Base-by-base conservation (phyloP, 331 rosid species). In the Acacia pycnantha region DNA sequence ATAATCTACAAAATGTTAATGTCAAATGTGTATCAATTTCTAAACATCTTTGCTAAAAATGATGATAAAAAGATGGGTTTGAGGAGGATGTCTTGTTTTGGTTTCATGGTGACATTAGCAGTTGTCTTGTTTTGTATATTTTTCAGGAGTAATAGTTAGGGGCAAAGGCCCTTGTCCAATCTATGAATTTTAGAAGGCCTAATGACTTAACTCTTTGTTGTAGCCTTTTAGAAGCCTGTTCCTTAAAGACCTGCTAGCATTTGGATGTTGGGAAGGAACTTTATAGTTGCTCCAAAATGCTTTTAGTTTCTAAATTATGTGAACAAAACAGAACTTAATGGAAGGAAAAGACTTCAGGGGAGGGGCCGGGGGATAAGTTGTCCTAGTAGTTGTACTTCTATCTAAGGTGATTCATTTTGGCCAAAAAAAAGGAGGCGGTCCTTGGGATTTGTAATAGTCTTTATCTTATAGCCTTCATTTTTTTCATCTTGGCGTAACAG, bases 401-500 rank as follows among this genome's bases (percentile, higher is more conserved):
- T 16, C 50, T 13, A 61, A 12, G 75, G 29, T 62, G 69, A 29
- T 61, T 61, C 19, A 14, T 62, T 27, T 62, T 62, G 40, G 69
- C 69, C 21, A 24, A 24, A 24, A 59, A 59, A 61, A 61, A 22
- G 37, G 21, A 68, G 79, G 41, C 27, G 61, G 78, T 70, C 21
- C 27, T 40, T 68, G 44, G 81, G 19, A 53, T 58, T 76, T 33
- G 16, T 83, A 24, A 41, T 47, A 54, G 74, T 27, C 16, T 80
- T 76, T n/a, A 66, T 67, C 51, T 10, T 74, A 8, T n/a, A 51
- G 68, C 22, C 29, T 58, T 67, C 47, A 44, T 71, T 46, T 46
- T 46, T 69, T n/a, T 29, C 73, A n/a, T n/a, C 74, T 1, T 24
- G 47, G 83, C 44, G n/a, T 86, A 65, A 84, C 74, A 43, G 40